phyloP scores from a whole-genome alignment of 805 yeast species.

The Cyberlindnera samutprakarnensis region DNA sequence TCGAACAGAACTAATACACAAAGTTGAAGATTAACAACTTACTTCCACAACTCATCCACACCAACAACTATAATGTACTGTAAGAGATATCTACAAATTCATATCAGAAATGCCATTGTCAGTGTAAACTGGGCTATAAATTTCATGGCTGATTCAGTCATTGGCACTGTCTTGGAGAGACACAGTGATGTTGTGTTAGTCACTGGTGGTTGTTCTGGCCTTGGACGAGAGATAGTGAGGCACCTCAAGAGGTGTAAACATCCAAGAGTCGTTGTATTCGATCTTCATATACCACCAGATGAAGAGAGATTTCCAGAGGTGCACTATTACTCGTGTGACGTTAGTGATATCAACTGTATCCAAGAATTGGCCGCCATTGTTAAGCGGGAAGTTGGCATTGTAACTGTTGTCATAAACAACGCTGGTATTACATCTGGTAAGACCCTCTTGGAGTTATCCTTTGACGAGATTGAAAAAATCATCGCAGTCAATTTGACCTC shows the following conservation, averaged over 20 bases:
- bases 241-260: conserved; percentile 36
- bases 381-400: conserved; percentile 41
- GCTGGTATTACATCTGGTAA: conserved; percentile 71
- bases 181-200: conserved; percentile 56
- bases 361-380: conserved; percentile 33
- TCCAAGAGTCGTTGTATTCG: conserved; percentile 55
- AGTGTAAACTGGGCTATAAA: conserved; percentile 5
- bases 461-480: conserved; percentile 53
- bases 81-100: conserved; percentile 11
- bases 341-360: conserved; percentile 45
- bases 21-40: too few species aligned
- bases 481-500: conserved; percentile 66
- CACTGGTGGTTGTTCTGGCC: conserved; percentile 81
- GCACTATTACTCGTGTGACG: conserved; percentile 61
- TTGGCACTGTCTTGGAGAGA: conserved; percentile 49
- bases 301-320: conserved; percentile 31
- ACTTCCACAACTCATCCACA: too few species aligned
- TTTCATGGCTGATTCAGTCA: conserved; percentile 26
- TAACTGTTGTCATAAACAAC: conserved; percentile 71
- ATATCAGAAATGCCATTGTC: conserved; percentile 13
- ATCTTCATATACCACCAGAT: conserved; percentile 33
- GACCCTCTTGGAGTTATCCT: conserved; percentile 43
- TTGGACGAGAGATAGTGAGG: conserved; percentile 59
- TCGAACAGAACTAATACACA: neutral
- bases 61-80: too few species aligned